Base-by-base conservation (phyloP, 768 basidiomycete species). In the Dioszegia crocea region DNA sequence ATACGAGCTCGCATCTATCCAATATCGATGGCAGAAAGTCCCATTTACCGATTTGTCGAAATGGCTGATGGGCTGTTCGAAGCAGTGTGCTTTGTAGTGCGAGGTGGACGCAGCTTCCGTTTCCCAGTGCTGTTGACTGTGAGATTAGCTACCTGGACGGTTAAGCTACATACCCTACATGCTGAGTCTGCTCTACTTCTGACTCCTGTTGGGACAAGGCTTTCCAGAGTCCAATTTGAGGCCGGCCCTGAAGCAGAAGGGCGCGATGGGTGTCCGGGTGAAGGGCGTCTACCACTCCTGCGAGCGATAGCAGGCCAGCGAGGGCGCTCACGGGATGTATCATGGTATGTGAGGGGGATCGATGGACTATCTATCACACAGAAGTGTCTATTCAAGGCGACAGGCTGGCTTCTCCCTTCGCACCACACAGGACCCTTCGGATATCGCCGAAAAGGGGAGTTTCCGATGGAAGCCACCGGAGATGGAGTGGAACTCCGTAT, bases 1-100 rank as follows among this genome's bases (percentile, higher is more conserved):
- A 76, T 93, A 97, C 75, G 89, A 85, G 31, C 88, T 83, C 19
- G 84, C 83, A 70, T 86, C 92, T 36, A 93, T 81, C 94, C 94
- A 99, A 77, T 91, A 99, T 19, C 94, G 83, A 71, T 98, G 92
- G 51, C 82, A 78, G 78, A 89, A 97, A 0, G 85, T 88, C 41
- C 83, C 82, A 41, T 79, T 78, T 78, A 61, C 40, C 12, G 79
- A 73, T 33, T 80, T 80, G 62, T 81, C 79, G 65, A 88, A 87
- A 72, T 97, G 92, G 71, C 93, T 90, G 61, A 94, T 78, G 2
- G 88, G 90, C 70, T 97, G 92, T 55, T 81, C 76, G 78, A 94
- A 93, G 80, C 84, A 88, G 30, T 76, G 68, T 3, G 76, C 70
- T 53, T 65, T 21, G 56, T 59, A 73, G 19, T 51, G 29, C 1